Base-by-base conservation (phyloP, 2,329 filamentous ascomycete genomes). In the Hortaea werneckii region DNA sequence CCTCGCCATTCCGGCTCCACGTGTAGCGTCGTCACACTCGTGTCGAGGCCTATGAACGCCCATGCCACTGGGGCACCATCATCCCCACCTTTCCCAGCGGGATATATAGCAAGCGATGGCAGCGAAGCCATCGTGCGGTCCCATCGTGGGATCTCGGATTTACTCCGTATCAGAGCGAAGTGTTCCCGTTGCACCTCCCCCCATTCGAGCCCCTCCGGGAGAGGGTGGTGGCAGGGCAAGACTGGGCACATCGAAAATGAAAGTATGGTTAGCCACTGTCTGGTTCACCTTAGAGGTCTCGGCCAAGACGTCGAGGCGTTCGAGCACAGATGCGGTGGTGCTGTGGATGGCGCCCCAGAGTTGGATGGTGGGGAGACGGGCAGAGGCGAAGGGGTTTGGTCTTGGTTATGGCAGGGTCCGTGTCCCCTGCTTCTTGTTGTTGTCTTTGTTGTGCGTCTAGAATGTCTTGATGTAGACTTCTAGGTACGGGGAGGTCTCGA, bases 31-130 rank as follows among this genome's bases (percentile, higher is more conserved):
- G 72, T 75, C 11, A 83, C 59, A n/a, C 76, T 79, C 1, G 74
- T 80, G 55, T 85, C 81, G 2, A 75, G 65, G 0, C 78, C 79
- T 64, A 69, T 54, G 44, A 86, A 83, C 0, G 74, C 76, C 83
- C 83, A 87, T 0, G 80, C 78, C 5, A 85, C 65, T 0, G 78
- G 75, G 1, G 65, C 71, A 12, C 75, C 71, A 1, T 65, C 72
- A 1, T 68, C 70, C 1, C 13, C 5, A 12, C 74, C 68, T 1
- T 43, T 72, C 0, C 27, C 32, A 10, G 53, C 30, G 28, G 43
- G 47, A 43, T 50, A 62, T 39, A 64, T 56, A 3, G 56, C 59
- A 12, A 61, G 43, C 75, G 65, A 20, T 6, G 67, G 65, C 42
- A 72, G 44, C 29, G 62, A 58, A 37, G 66, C 52, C 43, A 74